Base-by-base conservation (phyloP, 1,139 yeast species). In the Diutina mesorugosa region DNA sequence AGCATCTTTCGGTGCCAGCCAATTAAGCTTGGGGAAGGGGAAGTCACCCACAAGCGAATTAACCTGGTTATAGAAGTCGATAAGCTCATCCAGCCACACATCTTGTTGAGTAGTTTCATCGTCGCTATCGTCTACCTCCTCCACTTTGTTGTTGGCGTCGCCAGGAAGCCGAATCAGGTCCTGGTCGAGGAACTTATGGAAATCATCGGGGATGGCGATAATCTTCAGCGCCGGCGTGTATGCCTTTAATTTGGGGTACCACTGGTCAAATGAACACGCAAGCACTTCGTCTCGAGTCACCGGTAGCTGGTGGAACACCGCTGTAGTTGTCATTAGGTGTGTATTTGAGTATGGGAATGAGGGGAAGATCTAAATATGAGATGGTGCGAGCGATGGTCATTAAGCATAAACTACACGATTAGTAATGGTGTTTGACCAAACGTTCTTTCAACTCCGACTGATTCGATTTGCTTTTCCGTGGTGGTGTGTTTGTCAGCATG, bases 1-100 rank as follows among this genome's bases (percentile, higher is more conserved):
- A 7, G 98, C 90, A 69, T 93, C 99, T 64, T 85, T 86, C 1
- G 99, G 99, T 1, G 97, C 87, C 0, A 97, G 89, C 99, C 99
- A 93, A 72, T 93, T 93, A 62, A 93, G 73, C 65, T 93, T 93
- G 1, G 98, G 45, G 12, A 50, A 50, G 14, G 41, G 53, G 28
- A 30, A 50, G 14, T 50, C 53, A 4, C n/a, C 41, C 8, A 50
- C 45, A 8, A 18, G 18, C 45, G 16, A 45, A 16, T 50, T 18
- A 6, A 50, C 18, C 14, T 32, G 26, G 41, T 18, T n/a, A 16
- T 50, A 32, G 45, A 50, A 50, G 32, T 50, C 26, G 4, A 50
- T 32, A 29, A 90, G 71, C 0, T 78, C 83, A 8, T 70, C 69
- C 63, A 91, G 91, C 35, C 72, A 71, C 7, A 61, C 66, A 0